phyloP scores from a whole-genome alignment of 1,139 yeast species.

The Yamadazyma conglobata region DNA sequence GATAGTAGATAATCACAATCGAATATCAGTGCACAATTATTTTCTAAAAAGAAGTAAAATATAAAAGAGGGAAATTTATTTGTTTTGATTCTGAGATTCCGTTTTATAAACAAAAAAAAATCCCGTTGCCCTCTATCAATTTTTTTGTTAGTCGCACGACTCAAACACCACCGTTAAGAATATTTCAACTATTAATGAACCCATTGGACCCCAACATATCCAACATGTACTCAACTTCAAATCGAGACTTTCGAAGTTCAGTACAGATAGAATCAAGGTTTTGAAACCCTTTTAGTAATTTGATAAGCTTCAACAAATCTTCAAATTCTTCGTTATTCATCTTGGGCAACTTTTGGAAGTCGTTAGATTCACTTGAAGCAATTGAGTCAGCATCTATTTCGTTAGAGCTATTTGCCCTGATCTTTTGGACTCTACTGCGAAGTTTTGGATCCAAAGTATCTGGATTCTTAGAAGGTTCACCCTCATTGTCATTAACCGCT shows the following conservation, averaged over 20 bases:
- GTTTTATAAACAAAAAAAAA: constrained; percentile 3
- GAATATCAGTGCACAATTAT: no score
- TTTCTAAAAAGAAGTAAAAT: constrained; percentile 3
- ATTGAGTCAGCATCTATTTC: constrained; percentile 19
- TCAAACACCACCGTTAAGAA: background rate
- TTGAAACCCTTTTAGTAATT: constrained; percentile 54
- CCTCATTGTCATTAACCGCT: constrained; percentile 2
- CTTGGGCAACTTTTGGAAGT: constrained; percentile 15
- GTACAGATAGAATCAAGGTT: constrained; percentile 75
- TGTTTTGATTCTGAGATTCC: constrained; percentile 8
- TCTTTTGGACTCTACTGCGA: background rate
- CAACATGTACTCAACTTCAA: constrained; percentile 51
- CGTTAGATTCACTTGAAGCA: constrained; percentile 4
- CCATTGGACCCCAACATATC: constrained; percentile 43
- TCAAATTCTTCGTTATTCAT: constrained; percentile 24
- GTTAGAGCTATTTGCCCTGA: background rate
- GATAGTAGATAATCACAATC: no score
- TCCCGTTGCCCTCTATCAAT: no score
- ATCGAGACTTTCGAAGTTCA: constrained; percentile 54
- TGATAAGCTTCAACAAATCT: constrained; percentile 29
- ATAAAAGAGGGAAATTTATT: constrained; percentile 8
- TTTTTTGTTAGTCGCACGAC: background rate
- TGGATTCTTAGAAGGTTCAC: background rate
- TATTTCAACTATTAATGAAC: constrained; percentile 32
- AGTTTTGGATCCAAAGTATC: constrained; percentile 1